phyloP scores from a whole-genome alignment of 2,329 filamentous ascomycete genomes.

The Botrytis paeoniae region DNA sequence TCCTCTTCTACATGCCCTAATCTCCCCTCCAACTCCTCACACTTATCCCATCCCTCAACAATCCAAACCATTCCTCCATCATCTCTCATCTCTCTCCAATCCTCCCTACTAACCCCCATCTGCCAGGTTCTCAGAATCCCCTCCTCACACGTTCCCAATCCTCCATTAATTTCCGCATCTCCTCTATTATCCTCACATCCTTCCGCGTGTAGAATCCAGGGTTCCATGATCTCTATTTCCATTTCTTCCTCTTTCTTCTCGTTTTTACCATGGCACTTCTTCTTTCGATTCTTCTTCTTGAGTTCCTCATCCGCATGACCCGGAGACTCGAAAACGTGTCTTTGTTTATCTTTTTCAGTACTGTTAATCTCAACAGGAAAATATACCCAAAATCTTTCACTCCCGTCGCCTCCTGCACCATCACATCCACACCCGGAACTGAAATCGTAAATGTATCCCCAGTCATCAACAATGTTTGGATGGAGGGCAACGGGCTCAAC shows the following conservation, averaged over 20 bases:
- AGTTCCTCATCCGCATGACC: background rate
- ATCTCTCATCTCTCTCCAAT: constrained; percentile 3
- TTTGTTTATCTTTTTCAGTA: background rate
- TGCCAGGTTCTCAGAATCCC: background rate
- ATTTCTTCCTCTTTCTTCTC: background rate
- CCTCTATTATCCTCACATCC: constrained; percentile 5
- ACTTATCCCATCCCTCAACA: constrained; percentile 3
- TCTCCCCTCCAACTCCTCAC: background rate
- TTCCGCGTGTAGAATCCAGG: background rate
- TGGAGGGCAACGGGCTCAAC: background rate
- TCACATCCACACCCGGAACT: background rate
- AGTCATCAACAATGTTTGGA: background rate
- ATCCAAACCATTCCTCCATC: background rate
- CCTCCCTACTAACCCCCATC: background rate
- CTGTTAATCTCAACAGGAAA: background rate
- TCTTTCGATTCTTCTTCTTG: background rate
- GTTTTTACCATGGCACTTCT: background rate
- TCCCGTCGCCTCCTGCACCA: background rate
- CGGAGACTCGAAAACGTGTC: background rate
- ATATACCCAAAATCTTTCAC: constrained; percentile 6
- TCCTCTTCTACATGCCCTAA: background rate
- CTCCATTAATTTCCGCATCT: background rate
- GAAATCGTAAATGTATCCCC: constrained; percentile 4
- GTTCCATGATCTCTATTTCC: background rate
- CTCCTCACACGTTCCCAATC: constrained; percentile 1